A percentile compares a stretch with the other conserved stretches of the same genome.
These are phyloP conservation scores for Entomortierella lignicola DNA, from an alignment of 192 early-diverging fungal genomes.

Conservation along the genomic window DNA sequence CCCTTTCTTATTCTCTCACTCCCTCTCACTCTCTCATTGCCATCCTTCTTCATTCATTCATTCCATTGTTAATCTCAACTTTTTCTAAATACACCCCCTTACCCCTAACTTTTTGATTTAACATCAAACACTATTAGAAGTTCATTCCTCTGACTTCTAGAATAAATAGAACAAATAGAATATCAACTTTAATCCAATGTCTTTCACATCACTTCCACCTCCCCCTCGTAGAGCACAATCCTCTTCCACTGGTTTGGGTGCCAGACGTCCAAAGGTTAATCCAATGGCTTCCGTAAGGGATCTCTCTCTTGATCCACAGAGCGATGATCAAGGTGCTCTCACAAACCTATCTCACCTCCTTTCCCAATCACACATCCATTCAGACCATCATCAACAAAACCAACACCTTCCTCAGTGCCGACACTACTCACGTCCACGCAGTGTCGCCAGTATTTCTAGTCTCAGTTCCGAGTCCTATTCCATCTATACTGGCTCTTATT, in stretches of 20 bases:
- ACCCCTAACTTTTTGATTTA: background rate
- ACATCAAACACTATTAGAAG: background rate
- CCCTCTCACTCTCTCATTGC: background rate
- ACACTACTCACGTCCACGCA: conserved; percentile 16
- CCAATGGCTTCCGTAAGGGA: conserved; percentile 2
- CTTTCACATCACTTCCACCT: conserved; percentile 10
- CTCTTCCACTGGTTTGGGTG: background rate
- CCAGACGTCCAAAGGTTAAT: conserved; percentile 31
- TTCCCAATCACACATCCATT: conserved; percentile 1
- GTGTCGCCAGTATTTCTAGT: conserved; percentile 21
- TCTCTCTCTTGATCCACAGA: background rate
- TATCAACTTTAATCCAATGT: background rate
- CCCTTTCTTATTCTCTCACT: no score
- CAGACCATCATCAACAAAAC: background rate
- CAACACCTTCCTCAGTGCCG: conserved; percentile 2
- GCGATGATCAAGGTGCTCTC: conserved; percentile 15
- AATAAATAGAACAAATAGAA: background rate
- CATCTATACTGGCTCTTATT: background rate
- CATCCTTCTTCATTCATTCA: background rate
- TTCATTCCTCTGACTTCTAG: background rate
- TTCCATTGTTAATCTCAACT: background rate
- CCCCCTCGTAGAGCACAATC: conserved; percentile 24
- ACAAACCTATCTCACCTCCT: conserved; percentile 20
- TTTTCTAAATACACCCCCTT: background rate
- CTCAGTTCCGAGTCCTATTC: conserved; percentile 8